Percentiles rank a stretch among this genome's conserved stretches.
Evolutionary conservation across 257 asterid species (phyloP).

Genomic region (Salvia rosmarinus): DNA sequence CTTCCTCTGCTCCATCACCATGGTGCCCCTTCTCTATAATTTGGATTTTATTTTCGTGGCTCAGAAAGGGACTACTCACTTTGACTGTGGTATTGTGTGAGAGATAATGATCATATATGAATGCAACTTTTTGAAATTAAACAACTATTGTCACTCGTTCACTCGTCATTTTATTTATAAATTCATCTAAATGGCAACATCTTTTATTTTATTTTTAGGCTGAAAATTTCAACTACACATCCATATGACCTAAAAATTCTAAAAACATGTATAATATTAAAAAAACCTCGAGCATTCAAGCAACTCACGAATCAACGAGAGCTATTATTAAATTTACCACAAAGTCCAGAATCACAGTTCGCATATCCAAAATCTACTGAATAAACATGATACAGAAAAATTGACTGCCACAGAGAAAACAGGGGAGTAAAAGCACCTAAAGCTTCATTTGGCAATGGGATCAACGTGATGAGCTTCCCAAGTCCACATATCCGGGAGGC

Average conservation of each 20-base stretch:
- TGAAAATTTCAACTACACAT: too few species aligned
- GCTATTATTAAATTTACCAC: conserved; percentile 3
- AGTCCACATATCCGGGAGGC: conserved; percentile 58
- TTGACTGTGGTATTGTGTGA: not conserved
- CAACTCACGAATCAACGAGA: not conserved
- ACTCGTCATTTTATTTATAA: not conserved
- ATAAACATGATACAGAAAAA: conserved; percentile 2
- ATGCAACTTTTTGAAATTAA: not conserved
- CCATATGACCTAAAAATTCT: too few species aligned
- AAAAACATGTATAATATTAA: too few species aligned
- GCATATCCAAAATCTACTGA: conserved; percentile 1
- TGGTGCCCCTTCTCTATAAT: conserved; percentile 77
- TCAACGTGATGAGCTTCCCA: conserved; percentile 68
- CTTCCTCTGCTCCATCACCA: conserved; percentile 53
- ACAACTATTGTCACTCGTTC: not conserved
- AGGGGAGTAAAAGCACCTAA: not conserved
- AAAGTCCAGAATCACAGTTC: conserved; percentile 17
- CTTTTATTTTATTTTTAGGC: too few species aligned
- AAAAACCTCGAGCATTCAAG: too few species aligned
- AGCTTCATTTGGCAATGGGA: conserved; percentile 48
- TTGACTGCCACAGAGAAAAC: not conserved
- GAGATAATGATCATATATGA: not conserved
- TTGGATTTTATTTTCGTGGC: conserved; percentile 55
- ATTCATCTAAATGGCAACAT: too few species aligned
- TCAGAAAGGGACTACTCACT: not conserved